These are phyloP conservation scores for Chaetomiaceae sp. DNA, from an alignment of 2,329 filamentous ascomycete genomes.

Conservation along the genomic window DNA sequence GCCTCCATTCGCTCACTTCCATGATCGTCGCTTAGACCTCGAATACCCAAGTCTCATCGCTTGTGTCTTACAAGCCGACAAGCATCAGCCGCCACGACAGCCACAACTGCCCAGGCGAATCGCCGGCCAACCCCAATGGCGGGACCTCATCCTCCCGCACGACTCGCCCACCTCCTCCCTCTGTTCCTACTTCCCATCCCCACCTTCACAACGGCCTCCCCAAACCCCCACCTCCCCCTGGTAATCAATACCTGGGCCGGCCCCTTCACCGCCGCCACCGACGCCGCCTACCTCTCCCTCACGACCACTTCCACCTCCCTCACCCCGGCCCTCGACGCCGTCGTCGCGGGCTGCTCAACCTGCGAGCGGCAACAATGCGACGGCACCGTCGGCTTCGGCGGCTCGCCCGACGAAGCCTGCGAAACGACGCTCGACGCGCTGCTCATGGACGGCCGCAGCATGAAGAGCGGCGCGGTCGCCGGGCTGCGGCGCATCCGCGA, in stretches of 20 bases:
- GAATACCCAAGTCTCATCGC: too few relatives aligned
- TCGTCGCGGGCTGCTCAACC: constrained; percentile 44
- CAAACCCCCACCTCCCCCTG: constrained; percentile 40
- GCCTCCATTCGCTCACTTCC: too few relatives aligned
- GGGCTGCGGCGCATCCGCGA: constrained; percentile 42
- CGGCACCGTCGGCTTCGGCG: constrained; percentile 48
- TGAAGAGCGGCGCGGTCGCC: constrained; percentile 49
- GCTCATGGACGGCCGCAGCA: constrained; percentile 50
- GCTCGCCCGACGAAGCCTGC: constrained; percentile 49
- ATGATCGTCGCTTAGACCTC: too few relatives aligned
- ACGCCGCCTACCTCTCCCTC: constrained; percentile 38
- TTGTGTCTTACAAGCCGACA: too few relatives aligned
- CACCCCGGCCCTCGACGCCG: constrained; percentile 43
- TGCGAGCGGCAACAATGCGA: constrained; percentile 50
- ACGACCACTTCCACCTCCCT: constrained; percentile 15
- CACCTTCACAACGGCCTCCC: not conserved
- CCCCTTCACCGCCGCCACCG: constrained; percentile 45
- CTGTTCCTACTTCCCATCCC: not conserved
- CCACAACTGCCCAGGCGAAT: too few relatives aligned
- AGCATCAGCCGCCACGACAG: too few relatives aligned
- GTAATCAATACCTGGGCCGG: constrained; percentile 52
- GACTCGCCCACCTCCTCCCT: not conserved
- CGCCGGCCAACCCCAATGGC: too few relatives aligned
- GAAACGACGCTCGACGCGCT: constrained; percentile 55
- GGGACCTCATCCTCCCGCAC: too few relatives aligned